These are phyloP conservation scores for Plantago coronopus DNA, from an alignment of 305 asterid genomes.

Conservation along the genomic window DNA sequence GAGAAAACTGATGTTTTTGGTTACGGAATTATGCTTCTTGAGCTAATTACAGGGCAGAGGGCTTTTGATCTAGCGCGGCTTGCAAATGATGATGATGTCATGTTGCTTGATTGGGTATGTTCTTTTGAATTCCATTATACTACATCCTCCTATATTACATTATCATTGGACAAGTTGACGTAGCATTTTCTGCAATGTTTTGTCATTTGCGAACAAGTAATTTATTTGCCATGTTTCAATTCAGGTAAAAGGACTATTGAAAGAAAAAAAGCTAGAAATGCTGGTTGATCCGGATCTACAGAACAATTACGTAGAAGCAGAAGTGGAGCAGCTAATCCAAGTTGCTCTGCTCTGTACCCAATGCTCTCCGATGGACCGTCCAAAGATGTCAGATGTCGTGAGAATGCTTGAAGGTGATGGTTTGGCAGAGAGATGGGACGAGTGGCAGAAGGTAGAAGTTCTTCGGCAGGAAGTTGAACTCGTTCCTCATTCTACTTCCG, in stretches of 20 bases:
- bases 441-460: slow-evolving; percentile 69
- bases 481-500: slow-evolving; percentile 42
- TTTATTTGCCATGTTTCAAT: not conserved
- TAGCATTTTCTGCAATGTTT: not conserved
- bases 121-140: not conserved
- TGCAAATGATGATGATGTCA: slow-evolving; percentile 66
- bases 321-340: slow-evolving; percentile 73
- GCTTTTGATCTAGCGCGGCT: slow-evolving; percentile 71
- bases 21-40: slow-evolving; percentile 65
- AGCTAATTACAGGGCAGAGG: slow-evolving; percentile 62
- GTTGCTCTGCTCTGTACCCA: slow-evolving; percentile 74
- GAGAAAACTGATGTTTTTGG: slow-evolving; percentile 70
- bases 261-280: slow-evolving; percentile 66
- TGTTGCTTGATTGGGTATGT: slow-evolving; percentile 65
- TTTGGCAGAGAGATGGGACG: slow-evolving; percentile 71
- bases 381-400: slow-evolving; percentile 74
- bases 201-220: not conserved
- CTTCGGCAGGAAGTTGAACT: slow-evolving; percentile 52
- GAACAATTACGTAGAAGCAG: slow-evolving; percentile 48
- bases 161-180: not conserved
- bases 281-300: slow-evolving; percentile 66
- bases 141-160: not conserved
- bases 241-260: slow-evolving; percentile 74
- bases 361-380: slow-evolving; percentile 66
- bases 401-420: slow-evolving; percentile 78